These are phyloP conservation scores for Jaltomata sinuosa DNA, from an alignment of 257 asterid genomes.

Conservation along the genomic window DNA sequence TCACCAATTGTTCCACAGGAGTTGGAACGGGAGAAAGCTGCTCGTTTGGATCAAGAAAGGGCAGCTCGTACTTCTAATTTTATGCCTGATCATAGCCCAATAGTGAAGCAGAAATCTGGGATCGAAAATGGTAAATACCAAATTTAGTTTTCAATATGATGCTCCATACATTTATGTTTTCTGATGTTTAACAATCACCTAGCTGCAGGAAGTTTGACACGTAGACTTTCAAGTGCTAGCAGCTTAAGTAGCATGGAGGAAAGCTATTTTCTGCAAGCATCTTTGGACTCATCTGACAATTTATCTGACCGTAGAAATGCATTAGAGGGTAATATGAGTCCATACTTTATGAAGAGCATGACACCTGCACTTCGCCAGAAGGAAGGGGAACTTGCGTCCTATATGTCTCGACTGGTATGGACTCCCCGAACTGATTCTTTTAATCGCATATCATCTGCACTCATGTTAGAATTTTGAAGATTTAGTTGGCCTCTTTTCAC, in stretches of 20 bases:
- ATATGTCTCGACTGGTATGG: slow-evolving; percentile 86
- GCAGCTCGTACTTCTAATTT: slow-evolving; percentile 47
- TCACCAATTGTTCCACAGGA: slow-evolving; percentile 35
- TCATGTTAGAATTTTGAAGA: neutral
- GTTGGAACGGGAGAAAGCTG: slow-evolving; percentile 75
- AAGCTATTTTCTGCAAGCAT: slow-evolving; percentile 82
- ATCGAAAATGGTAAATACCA: slow-evolving; percentile 61
- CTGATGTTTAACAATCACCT: slow-evolving; percentile 12
- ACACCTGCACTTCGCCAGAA: slow-evolving; percentile 92
- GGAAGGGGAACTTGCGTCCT: slow-evolving; percentile 99
- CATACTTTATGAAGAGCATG: slow-evolving; percentile 76
- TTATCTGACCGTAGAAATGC: slow-evolving; percentile 54
- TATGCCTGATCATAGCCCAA: slow-evolving; percentile 51
- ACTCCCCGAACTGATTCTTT: neutral
- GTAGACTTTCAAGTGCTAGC: slow-evolving; percentile 77
- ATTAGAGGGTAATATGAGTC: slow-evolving; percentile 59
- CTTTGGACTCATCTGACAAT: slow-evolving; percentile 75
- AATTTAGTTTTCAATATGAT: neutral
- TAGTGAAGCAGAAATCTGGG: slow-evolving; percentile 51
- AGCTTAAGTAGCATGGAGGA: slow-evolving; percentile 97
- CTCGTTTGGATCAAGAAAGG: slow-evolving; percentile 85
- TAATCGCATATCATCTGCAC: neutral
- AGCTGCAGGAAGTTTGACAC: slow-evolving; percentile 65
- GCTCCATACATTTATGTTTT: neutral
- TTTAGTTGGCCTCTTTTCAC: neutral